Evolutionary conservation across 2,329 filamentous ascomycete genomes (phyloP), one percentile per base, ranked within the genome.

Genomic region (Pyrenochaeta sp.): DNA sequence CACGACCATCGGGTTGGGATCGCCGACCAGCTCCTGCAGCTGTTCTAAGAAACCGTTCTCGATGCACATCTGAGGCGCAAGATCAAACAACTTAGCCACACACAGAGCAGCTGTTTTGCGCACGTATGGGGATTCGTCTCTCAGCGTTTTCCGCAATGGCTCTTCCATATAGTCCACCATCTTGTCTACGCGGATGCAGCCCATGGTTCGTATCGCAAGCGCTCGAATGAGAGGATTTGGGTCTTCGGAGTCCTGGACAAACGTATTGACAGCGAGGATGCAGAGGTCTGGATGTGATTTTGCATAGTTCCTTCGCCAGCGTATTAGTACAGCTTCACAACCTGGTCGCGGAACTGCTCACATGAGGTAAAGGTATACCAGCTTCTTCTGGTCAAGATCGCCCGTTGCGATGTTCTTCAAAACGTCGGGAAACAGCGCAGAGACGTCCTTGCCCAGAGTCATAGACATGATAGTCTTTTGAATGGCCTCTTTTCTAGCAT

Each of bases 111-210:
- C 94, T 2, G 94, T 99, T 77, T 99, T 99, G 61, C 94, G 89
- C 49, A 99, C 94, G 72, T 99, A 99, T 1, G 94, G 94, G 35
- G 93, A 97, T 74, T 99, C 94, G 75, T 99, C 94, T 72, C 91
- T 86, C 58, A 99, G 78, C 9, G 94, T 99, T 77, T 99, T 99
- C 61, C 94, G 84, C 52, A 99, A 75, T 10, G 94, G 94, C 67
- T 99, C 94, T 72, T 97, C 94, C 93, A 99, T 97, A 72, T 99
- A 99, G 70, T 99, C 94, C 55, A 97, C 90, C 90, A 99, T 99
- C 75, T 99, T 99, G 61, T 97, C 94, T 42, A 99, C 94, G 43
- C 94, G 81, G 63, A 99, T 97, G 68, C 94, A 97, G 27, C 94
- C 94, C 94, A 99, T 99, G 22, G 94, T 99, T 62, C 94, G 84